Evolutionary conservation across 805 yeast species (phyloP).

Genomic region (Candida manassasensis): DNA sequence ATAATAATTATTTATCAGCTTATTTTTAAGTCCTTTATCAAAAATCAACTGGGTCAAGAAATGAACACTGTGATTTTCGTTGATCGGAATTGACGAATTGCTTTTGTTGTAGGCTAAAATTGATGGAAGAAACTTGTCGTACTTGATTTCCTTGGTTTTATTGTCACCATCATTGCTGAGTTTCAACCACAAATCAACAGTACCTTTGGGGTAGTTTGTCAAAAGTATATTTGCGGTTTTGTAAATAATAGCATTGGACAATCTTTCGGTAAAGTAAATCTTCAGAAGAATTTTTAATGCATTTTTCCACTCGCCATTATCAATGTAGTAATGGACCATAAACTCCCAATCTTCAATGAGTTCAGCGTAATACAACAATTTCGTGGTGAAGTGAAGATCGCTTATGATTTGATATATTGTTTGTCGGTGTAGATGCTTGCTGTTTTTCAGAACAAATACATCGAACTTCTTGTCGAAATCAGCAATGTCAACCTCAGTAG

Average conservation of each 20-base stretch:
- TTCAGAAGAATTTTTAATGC: conserved; percentile 57
- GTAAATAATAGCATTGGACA: conserved; percentile 43
- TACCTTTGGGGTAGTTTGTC: conserved; percentile 60
- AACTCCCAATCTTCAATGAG: conserved; percentile 63
- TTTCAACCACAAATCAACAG: conserved; percentile 77
- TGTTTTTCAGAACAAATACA: conserved; percentile 49
- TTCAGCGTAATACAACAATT: conserved; percentile 64
- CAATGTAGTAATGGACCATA: conserved; percentile 66
- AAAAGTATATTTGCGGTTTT: conserved; percentile 65
- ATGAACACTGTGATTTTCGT: conserved; percentile 59
- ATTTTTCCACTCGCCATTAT: conserved; percentile 66
- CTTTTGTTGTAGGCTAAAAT: conserved; percentile 61
- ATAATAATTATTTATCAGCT: conserved; percentile 62
- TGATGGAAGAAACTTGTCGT: conserved; percentile 68
- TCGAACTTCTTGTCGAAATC: conserved; percentile 18
- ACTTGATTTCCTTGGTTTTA: conserved; percentile 38
- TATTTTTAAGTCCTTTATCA: conserved; percentile 36
- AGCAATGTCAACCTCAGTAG: background rate
- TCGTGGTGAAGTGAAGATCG: conserved; percentile 60
- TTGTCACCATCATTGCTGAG: conserved; percentile 17
- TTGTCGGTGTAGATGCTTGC: conserved; percentile 51
- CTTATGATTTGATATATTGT: conserved; percentile 70
- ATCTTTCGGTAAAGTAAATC: conserved; percentile 33
- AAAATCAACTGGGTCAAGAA: conserved; percentile 52
- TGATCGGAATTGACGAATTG: conserved; percentile 28